Evolutionary conservation across 441 rosid genomes (phyloP), one percentile per base, ranked within the genome.

Genomic region (Adansonia gregorii): DNA sequence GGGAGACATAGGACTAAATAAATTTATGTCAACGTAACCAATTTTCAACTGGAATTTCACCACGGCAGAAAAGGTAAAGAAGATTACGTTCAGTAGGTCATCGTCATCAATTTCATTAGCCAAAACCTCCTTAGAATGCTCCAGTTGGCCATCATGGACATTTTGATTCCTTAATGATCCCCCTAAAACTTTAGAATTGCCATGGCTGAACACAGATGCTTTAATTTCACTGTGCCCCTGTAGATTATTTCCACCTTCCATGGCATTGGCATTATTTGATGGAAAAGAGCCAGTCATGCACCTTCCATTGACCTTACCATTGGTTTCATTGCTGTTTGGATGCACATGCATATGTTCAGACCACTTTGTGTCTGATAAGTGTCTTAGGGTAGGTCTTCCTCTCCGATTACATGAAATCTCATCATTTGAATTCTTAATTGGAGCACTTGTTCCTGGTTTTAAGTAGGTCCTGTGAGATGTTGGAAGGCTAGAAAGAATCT

Each of bases 81-180:
- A 19, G 76, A 79, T 79, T 89, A 93, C 99, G 97, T 88, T 69
- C 12, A 94, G 89, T 83, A 92, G 82, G 78, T 91, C 99, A 75
- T 89, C 92, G 14, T 95, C 99, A 74, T 88, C 97, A 45, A 92
- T 81, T 78, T 85, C 90, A 83, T 88, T 91, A 82, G 82, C 73
- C 79, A 83, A 82, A 84, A 84, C 83, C 77, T 82, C 85, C 73
- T 73, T 74, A 72, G 82, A 78, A 70, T 70, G 85, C 68, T 82
- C 79, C 76, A 41, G 79, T 67, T 83, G 86, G 31, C 60, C 81
- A 73, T 79, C 72, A 74, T 76, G 76, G 66, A 65, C 72, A 79
- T 68, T 73, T 19, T 82, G 81, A 83, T 83, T 87, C 76, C 74
- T 73, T 52, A 76, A 75, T 31, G 86, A 82, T 74, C 78, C 83